phyloP scores from a whole-genome alignment of 2,329 filamentous ascomycete genomes.

The Trichoderma simmonsii region DNA sequence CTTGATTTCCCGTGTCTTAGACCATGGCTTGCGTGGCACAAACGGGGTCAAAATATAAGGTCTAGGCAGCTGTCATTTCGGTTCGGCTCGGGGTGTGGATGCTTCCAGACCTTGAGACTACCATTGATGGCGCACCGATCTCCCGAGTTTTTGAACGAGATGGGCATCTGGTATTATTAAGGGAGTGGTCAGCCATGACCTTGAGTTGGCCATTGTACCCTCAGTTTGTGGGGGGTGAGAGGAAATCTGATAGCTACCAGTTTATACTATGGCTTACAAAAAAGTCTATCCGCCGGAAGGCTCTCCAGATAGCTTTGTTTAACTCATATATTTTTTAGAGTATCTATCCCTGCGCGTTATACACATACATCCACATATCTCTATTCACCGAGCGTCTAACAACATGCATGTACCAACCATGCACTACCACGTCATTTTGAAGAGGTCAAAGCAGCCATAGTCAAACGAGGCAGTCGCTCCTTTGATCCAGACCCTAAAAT shows the following conservation, averaged over 20 bases:
- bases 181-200: not conserved
- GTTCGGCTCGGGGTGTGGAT: not conserved
- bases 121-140: not conserved
- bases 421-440: not conserved
- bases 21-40: not conserved
- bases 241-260: not conserved
- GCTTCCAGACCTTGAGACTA: not conserved
- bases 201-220: not conserved
- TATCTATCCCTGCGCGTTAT: not conserved
- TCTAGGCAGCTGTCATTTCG: not conserved
- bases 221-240: not conserved
- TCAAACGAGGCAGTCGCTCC: not conserved
- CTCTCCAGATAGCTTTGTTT: not conserved
- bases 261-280: not conserved
- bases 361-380: not conserved
- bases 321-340: not conserved
- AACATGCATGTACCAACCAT: not conserved
- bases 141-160: not conserved
- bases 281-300: not conserved
- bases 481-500: too few relatives aligned
- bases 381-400: not conserved
- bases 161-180: not conserved
- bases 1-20: not conserved
- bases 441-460: not conserved
- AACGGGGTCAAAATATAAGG: not conserved